phyloP scores from a whole-genome alignment of 371 early-diverging fungal species.

The Mortierella sp. region DNA sequence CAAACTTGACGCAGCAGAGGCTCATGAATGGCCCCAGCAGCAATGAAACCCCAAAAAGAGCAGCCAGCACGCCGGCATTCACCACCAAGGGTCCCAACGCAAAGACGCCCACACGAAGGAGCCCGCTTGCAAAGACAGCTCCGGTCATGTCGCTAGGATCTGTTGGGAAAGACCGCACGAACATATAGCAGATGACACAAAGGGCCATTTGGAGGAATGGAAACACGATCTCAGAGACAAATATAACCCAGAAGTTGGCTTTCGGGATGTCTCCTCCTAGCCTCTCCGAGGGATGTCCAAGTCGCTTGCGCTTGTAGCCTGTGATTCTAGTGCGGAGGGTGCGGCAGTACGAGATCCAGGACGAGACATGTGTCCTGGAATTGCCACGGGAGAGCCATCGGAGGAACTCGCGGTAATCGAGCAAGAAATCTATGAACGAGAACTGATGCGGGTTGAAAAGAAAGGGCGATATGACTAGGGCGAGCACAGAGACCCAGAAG shows the following conservation, averaged over 20 bases:
- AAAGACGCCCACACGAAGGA: constrained; percentile 73
- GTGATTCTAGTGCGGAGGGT: constrained; percentile 79
- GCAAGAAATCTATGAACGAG: constrained; percentile 75
- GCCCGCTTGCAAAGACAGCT: constrained; percentile 56
- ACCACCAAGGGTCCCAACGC: constrained; percentile 79
- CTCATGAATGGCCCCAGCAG: constrained; percentile 73
- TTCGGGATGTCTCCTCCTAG: constrained; percentile 72
- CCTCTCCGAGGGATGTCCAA: constrained; percentile 68
- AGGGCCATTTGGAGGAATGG: constrained; percentile 76
- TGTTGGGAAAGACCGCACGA: constrained; percentile 65
- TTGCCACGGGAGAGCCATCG: constrained; percentile 88
- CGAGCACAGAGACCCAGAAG: constrained; percentile 88
- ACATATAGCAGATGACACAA: constrained; percentile 72
- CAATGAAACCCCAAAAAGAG: constrained; percentile 79
- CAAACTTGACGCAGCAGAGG: constrained; percentile 76
- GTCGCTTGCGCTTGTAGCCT: constrained; percentile 80
- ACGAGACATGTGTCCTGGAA: constrained; percentile 75
- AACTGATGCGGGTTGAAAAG: constrained; percentile 90
- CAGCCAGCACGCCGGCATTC: constrained; percentile 76
- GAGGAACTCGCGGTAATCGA: constrained; percentile 84
- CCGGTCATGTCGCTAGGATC: constrained; percentile 54
- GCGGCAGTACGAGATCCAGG: constrained; percentile 86
- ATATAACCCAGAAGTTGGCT: constrained; percentile 73
- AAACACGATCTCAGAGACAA: constrained; percentile 78
- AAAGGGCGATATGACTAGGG: constrained; percentile 81